phyloP scores from a whole-genome alignment of 805 yeast species.

The Metschnikowia amazonensis region DNA sequence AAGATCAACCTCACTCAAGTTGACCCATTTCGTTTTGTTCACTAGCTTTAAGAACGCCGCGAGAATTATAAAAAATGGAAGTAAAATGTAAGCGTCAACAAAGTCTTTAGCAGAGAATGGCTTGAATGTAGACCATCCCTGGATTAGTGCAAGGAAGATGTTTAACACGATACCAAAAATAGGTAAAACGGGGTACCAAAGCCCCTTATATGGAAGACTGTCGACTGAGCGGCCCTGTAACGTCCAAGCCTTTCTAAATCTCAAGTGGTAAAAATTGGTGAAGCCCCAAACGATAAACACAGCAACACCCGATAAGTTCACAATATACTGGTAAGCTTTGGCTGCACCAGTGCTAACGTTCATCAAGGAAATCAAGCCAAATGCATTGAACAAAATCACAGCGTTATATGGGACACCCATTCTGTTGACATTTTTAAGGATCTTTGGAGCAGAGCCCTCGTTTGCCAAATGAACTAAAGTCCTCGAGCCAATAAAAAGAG shows the following conservation, averaged over 20 bases:
- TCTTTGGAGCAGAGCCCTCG: constrained; percentile 56
- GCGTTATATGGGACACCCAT: constrained; percentile 66
- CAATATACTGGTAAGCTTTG: constrained; percentile 56
- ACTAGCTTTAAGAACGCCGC: constrained; percentile 36
- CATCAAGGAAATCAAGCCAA: constrained; percentile 57
- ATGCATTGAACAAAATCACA: constrained; percentile 48
- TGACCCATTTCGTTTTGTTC: constrained; percentile 41
- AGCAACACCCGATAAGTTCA: constrained; percentile 62
- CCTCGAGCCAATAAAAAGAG: constrained; percentile 67
- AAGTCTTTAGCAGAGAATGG: constrained; percentile 49
- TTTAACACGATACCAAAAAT: constrained; percentile 48
- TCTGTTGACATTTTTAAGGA: constrained; percentile 48
- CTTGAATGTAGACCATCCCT: constrained; percentile 61
- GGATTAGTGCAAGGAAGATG: constrained; percentile 52
- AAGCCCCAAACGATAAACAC: constrained; percentile 67
- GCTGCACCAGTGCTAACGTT: constrained; percentile 57
- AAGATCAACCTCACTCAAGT: constrained; percentile 44
- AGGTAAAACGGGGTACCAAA: constrained; percentile 50
- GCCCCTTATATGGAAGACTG: constrained; percentile 35
- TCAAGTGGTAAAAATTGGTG: constrained; percentile 51
- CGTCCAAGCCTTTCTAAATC: constrained; percentile 48
- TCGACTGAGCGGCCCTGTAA: constrained; percentile 34
- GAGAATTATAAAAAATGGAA: constrained; percentile 52
- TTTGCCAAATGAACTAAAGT: constrained; percentile 61
- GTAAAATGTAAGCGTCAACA: constrained; percentile 58